A percentile compares a stretch with the other conserved stretches of the same genome.
Evolutionary conservation across 2,329 filamentous ascomycete genomes (phyloP).

Genomic region (Ophiostoma fasciatum): DNA sequence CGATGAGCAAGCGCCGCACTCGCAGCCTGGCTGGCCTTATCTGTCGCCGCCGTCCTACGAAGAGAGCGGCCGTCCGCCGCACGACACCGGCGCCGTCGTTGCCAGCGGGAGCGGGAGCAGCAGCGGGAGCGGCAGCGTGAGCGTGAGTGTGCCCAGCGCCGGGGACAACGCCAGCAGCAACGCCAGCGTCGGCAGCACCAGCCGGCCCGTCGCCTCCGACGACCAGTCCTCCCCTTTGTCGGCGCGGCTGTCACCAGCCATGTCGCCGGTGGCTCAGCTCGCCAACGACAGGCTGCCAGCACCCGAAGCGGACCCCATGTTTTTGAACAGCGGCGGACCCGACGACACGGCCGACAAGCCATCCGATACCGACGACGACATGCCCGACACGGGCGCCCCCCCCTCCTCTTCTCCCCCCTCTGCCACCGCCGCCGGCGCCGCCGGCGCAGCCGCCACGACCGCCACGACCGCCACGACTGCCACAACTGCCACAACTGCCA

Average conservation of each 20-base stretch:
- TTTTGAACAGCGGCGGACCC: conserved; percentile 6
- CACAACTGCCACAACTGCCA: no score
- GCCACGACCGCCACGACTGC: no score
- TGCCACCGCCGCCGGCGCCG: no score
- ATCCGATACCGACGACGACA: conserved; percentile 14
- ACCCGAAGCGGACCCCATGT: conserved; percentile 9
- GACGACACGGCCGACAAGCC: conserved; percentile 16
- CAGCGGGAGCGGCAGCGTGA: neutral
- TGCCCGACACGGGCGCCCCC: conserved; percentile 1
- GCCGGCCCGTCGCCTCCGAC: neutral
- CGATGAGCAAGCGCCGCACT: conserved; percentile 22
- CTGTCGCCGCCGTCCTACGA: conserved; percentile 9
- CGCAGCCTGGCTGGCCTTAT: conserved; percentile 15
- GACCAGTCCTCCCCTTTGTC: neutral
- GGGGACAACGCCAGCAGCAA: no score
- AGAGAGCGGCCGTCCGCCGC: neutral
- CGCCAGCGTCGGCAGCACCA: conserved; percentile 5
- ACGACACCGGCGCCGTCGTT: neutral
- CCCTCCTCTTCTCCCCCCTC: no score
- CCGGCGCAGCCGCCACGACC: no score
- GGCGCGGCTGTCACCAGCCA: conserved; percentile 25
- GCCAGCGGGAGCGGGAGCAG: neutral
- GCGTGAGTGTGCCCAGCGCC: no score
- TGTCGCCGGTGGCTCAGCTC: conserved; percentile 28
- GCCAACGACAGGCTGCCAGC: neutral